Conservation (phyloP, 139 green algal genomes). For the Yamagishiella unicocca region DNA sequence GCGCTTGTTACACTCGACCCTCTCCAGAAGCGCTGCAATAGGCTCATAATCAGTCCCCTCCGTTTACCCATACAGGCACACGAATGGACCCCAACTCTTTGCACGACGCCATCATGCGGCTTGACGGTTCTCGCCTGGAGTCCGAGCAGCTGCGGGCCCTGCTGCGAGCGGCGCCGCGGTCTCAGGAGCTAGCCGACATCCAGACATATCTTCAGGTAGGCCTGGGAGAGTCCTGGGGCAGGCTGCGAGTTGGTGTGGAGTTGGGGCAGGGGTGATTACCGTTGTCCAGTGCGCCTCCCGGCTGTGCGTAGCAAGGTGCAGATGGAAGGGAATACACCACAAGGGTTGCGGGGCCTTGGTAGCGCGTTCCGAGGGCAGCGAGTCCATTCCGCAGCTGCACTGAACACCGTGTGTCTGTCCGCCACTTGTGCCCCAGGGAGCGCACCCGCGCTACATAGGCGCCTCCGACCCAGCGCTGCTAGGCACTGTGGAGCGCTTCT, state of each 20-base stretch:
- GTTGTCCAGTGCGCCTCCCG: background rate
- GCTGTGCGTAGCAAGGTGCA: too few relatives aligned
- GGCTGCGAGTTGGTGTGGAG: too few relatives aligned
- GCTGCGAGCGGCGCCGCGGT: slow-evolving; percentile 68
- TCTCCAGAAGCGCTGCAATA: too few relatives aligned
- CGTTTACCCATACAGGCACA: slow-evolving; percentile 5
- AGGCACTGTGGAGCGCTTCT: slow-evolving; percentile 86
- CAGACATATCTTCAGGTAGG: slow-evolving; percentile 66
- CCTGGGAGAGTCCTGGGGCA: too few relatives aligned
- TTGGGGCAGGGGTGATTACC: too few relatives aligned
- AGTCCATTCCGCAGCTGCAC: too few relatives aligned
- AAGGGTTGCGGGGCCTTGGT: too few relatives aligned
- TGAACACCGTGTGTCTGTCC: too few relatives aligned
- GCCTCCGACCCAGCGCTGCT: slow-evolving; percentile 70
- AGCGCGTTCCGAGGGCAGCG: too few relatives aligned
- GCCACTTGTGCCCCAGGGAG: slow-evolving; percentile 59
- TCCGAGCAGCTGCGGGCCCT: slow-evolving; percentile 80
- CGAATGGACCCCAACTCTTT: slow-evolving; percentile 11
- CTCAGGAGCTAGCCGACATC: slow-evolving; percentile 73
- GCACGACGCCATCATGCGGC: slow-evolving; percentile 60
- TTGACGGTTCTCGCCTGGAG: slow-evolving; percentile 74
- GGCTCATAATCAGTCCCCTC: too few relatives aligned
- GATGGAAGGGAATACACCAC: too few relatives aligned
- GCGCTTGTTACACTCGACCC: too few relatives aligned
- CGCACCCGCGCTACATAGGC: slow-evolving; percentile 70